Evolutionary conservation across 345 rosid genomes (phyloP), one percentile per base, ranked within the genome.

Genomic region (Lepidium aucheri): DNA sequence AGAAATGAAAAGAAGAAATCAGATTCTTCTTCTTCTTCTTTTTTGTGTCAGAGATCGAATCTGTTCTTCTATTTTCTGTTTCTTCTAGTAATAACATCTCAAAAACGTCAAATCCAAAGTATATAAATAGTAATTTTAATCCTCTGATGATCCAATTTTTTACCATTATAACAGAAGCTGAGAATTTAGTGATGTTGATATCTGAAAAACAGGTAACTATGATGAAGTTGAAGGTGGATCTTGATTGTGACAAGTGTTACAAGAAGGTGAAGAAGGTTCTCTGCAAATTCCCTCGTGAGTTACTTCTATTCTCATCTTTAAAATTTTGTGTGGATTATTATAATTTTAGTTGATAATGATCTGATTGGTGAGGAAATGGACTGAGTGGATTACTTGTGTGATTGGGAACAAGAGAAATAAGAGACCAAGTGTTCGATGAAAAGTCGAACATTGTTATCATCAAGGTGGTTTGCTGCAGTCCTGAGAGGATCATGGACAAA

Each of bases 381-480:
- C 84, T 83, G 72, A 78, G 83, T 74, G 80, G 53, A 67, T 75
- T 36, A 41, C 43, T 8, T 60, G 17, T 44, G 50, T 47, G 77
- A 47, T 84, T 83, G 36, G 36, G 85, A 64, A 76, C 86, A 74
- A 80, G 71, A 93, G 94, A 87, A 83, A 79, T 87, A 49, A 77
- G 85, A 70, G 83, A 76, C 77, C 90, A 83, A 76, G 3, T 73
- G 4, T 90, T 75, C 39, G 84, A 93, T 59, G 91, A 84, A 66
- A 90, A 93, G 80, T 34, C 73, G 3, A 84, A 88, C 73, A 78
- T 61, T 4, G 97, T 87, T 69, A 69, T 52, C 40, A 79, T 93
- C 76, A 93, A 77, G 6, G 96, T 93, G 22, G 85, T 81, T 12
- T 87, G 95, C 58, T 87, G 97, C 70, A 78, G 78, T 52, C 98